Base-by-base conservation (phyloP, 2,329 filamentous ascomycete species). In the Cladophialophora carrionii region DNA sequence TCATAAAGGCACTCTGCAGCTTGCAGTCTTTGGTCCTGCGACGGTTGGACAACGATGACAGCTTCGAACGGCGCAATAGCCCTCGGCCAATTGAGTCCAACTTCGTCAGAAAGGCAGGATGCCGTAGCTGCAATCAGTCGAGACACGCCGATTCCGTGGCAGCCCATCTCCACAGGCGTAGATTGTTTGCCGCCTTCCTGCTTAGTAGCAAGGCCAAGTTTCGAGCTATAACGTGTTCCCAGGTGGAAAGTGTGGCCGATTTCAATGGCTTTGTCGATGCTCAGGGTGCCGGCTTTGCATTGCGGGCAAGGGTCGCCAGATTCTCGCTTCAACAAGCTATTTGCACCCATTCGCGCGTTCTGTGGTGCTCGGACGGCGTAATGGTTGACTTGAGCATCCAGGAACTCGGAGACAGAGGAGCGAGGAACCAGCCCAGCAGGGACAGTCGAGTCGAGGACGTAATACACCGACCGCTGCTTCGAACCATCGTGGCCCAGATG, bases 191-290 rank as follows among this genome's bases (percentile, higher is more conserved):
- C 61, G 26, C 59, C 34, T 1, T 41, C 70, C 20, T 24, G 58
- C 56, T 9, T 68, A 57, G 22, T 70, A 2, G 95, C 82, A 1
- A 91, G 90, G 7, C 84, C 80, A 0, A 99, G 82, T 0, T 92
- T 89, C 22, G 85, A 82, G 26, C 90, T 93, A 79, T 99, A 99
- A 32, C 93, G 87, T 1, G 91, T 93, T 10, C 94, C 93, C 1
- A 99, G 87, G 76, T 96, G 88, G 78, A 99, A 99, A 0, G 95
- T 98, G 77, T 99, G 95, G 0, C 92, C 95, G 17, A 98, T 83
- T 78, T 99, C 95, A 57, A 98, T 88, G 7, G 92, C 91, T 67
- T 85, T 88, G 63, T 89, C 84, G 2, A 90, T 81, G 51, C 81
- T 82, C 24, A 98, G 80, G 1, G 76, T 80, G 0, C 90, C 90